A percentile compares a stretch with the other conserved stretches of the same genome.
Evolutionary conservation across 2,329 filamentous ascomycete genomes (phyloP).

Genomic region (Epichloe uncinata): DNA sequence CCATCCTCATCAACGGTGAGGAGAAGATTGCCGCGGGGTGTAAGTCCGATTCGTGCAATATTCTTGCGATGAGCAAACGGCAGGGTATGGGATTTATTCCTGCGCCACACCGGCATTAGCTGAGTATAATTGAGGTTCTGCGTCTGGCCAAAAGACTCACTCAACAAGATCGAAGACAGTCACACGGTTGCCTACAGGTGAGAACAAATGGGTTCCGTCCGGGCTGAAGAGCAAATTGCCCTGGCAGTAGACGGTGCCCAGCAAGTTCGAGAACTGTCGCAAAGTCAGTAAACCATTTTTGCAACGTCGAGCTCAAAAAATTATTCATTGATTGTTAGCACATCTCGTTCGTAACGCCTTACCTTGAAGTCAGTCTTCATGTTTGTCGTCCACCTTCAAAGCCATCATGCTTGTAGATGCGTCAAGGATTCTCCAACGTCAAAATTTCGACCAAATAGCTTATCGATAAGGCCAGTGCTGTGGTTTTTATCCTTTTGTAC

Average conservation of each 20-base stretch:
- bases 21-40: conserved; percentile 80
- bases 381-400: conserved; percentile 23
- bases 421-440: conserved; percentile 7
- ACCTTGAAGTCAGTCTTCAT: conserved; percentile 99
- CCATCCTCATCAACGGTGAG: conserved; percentile 92
- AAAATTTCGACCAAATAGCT: conserved; percentile 16
- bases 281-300: not conserved
- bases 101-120: conserved; percentile 19
- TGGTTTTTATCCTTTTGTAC: too few relatives aligned
- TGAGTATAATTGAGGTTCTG: not conserved
- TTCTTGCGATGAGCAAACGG: conserved; percentile 91
- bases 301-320: too few relatives aligned
- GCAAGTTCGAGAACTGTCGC: conserved; percentile 86
- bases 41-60: conserved; percentile 75
- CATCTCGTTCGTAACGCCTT: conserved; percentile 11
- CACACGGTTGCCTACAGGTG: conserved; percentile 90
- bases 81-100: conserved; percentile 77
- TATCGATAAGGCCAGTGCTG: conserved; percentile 11
- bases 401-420: conserved; percentile 16
- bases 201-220: conserved; percentile 90
- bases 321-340: not conserved
- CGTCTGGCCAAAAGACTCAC: conserved; percentile 34
- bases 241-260: conserved; percentile 96
- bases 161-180: conserved; percentile 94
- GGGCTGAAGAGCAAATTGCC: conserved; percentile 94